Evolutionary conservation across 2,329 filamentous ascomycete species (phyloP), one percentile per base, ranked within the genome.

Genomic region (Pyrenophora graminea): DNA sequence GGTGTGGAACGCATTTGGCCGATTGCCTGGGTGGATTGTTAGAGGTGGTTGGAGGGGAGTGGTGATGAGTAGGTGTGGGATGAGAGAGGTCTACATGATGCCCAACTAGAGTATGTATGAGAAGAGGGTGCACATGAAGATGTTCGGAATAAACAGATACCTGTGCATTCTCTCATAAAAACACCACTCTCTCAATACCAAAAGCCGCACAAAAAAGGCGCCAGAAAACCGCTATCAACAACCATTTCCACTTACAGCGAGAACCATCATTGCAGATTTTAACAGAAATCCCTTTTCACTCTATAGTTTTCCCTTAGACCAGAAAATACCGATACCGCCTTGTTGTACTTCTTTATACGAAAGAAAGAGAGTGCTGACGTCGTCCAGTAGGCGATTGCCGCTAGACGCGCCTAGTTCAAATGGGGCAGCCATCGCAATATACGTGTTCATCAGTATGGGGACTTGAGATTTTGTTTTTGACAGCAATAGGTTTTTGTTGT

Each of bases 1-100:
- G 86, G 81, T 51, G 90, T 95, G 32, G 91, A 92, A 76, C 91
- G 92, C 74, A 97, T 85, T 76, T 97, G 93, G 30, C 91, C 92
- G 39, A 96, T 81, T 59, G 91, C 91, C 91, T 95, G 53, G 5
- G 38, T 5, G 19, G 5, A 3, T 0, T 15, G 15, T 21, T 21
- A 21, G 19, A 21, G 6, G 5, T 44, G 15, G 18, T 25, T 9
- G 30, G 4, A 17, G 31, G 30, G 17, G 2, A 2, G 17, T 18
- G 9, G 9, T 5, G 34, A 17, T 17, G 34, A 37, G 6, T 7
- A 25, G 4, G 19, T 18, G 34, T 17, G 4, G 21, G 18, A 23
- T 21, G 36, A 13, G 18, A 38, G 9, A 30, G 27, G 12, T 13
- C 27, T 30, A 30, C 10, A 10, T 12, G 27, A 30, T 30, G 27